Conservation (phyloP, 2,329 filamentous ascomycete species). For the Epichloe typhina region DNA sequence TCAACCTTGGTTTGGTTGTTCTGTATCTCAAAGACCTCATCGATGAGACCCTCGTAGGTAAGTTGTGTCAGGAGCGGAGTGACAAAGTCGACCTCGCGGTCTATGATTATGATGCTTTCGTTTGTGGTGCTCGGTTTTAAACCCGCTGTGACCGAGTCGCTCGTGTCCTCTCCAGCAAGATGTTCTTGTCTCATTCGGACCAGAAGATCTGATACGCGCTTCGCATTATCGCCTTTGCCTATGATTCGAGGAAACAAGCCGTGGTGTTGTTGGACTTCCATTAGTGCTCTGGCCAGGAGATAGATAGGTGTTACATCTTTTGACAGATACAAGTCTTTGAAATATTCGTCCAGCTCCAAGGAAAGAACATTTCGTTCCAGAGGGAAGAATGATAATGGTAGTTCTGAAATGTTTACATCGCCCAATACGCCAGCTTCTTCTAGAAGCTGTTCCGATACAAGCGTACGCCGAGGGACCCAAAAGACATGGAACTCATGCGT, state of each 20-base stretch:
- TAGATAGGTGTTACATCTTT: slow-evolving; percentile 90
- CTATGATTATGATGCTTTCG: slow-evolving; percentile 87
- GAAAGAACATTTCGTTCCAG: slow-evolving; percentile 86
- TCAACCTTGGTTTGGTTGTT: slow-evolving; percentile 92
- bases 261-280: slow-evolving; percentile 84
- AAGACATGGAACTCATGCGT: slow-evolving; percentile 96
- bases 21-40: slow-evolving; percentile 83
- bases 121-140: slow-evolving; percentile 75
- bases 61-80: slow-evolving; percentile 87
- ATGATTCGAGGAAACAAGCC: slow-evolving; percentile 90
- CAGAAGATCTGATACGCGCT: slow-evolving; percentile 74
- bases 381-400: slow-evolving; percentile 81
- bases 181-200: slow-evolving; percentile 86
- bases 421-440: slow-evolving; percentile 89
- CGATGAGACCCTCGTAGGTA: slow-evolving; percentile 91
- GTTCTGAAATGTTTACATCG: slow-evolving; percentile 77
- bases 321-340: slow-evolving; percentile 73
- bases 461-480: slow-evolving; percentile 84
- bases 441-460: slow-evolving; percentile 80
- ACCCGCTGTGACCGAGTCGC: slow-evolving; percentile 47
- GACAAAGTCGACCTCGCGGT: slow-evolving; percentile 87
- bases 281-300: slow-evolving; percentile 77
- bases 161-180: slow-evolving; percentile 61
- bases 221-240: slow-evolving; percentile 90
- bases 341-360: slow-evolving; percentile 76